These are phyloP conservation scores for Strobilomyces echinocephalus DNA, from an alignment of 768 basidiomycete genomes.

Conservation along the genomic window DNA sequence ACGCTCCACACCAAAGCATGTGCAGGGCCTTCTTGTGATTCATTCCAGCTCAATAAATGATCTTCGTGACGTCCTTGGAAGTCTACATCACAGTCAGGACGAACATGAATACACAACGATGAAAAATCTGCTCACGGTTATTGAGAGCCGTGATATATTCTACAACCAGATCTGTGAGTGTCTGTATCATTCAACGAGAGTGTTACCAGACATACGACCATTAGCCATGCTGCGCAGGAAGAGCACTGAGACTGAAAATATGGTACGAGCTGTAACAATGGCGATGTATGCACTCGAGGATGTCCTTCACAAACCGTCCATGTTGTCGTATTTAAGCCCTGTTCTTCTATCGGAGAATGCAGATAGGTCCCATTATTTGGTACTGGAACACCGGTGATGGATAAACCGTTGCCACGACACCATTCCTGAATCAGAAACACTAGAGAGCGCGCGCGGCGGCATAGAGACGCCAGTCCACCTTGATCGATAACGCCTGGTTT, in stretches of 20 bases:
- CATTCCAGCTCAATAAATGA: slow-evolving; percentile 39
- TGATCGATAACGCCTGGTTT: slow-evolving; percentile 18
- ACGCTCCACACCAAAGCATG: slow-evolving; percentile 46
- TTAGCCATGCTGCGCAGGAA: slow-evolving; percentile 12
- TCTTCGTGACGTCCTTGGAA: slow-evolving; percentile 31
- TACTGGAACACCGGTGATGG: slow-evolving; percentile 2
- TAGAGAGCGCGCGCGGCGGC: background rate
- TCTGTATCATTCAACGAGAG: background rate
- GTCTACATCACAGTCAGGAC: slow-evolving; percentile 24
- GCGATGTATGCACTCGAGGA: background rate
- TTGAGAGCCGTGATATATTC: slow-evolving; percentile 35
- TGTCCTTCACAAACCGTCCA: background rate
- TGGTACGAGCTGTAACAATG: background rate
- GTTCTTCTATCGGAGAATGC: slow-evolving; percentile 6
- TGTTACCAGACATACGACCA: slow-evolving; percentile 16
- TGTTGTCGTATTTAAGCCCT: slow-evolving; percentile 24
- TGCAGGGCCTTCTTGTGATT: slow-evolving; percentile 37
- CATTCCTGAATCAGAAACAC: background rate
- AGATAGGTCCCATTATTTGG: background rate
- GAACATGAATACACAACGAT: background rate
- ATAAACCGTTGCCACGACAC: background rate
- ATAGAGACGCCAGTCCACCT: background rate
- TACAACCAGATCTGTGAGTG: slow-evolving; percentile 17
- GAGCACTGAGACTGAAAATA: background rate
- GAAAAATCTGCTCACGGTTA: slow-evolving; percentile 39